A percentile compares a stretch with the other conserved stretches of the same genome.
Evolutionary conservation across 2,329 filamentous ascomycete species (phyloP).

Genomic region (Aspergillus pseudoterreus): DNA sequence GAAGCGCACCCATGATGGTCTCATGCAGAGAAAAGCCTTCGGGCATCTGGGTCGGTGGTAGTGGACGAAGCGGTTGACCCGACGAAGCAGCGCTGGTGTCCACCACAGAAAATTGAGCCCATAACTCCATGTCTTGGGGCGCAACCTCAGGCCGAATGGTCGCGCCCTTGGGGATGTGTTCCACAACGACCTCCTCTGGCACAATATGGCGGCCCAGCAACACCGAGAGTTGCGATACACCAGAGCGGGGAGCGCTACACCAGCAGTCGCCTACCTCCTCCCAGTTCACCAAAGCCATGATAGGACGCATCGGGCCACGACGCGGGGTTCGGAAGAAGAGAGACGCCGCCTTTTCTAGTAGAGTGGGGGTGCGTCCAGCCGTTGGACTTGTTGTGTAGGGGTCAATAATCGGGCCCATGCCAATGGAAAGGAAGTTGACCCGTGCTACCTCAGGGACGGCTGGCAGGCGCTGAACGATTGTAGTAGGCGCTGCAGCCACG

Average conservation of each 20-base stretch:
- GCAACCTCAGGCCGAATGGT: constrained; percentile 59
- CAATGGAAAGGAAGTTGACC: constrained; percentile 70
- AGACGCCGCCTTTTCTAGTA: constrained; percentile 14
- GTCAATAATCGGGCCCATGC: constrained; percentile 65
- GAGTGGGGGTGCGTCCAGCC: constrained; percentile 29
- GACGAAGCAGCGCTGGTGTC: constrained; percentile 2
- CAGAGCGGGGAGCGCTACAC: constrained; percentile 60
- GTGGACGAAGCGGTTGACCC: not conserved
- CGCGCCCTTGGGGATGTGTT: constrained; percentile 63
- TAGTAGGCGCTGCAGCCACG: constrained; percentile 20
- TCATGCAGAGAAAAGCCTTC: constrained; percentile 23
- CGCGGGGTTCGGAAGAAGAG: constrained; percentile 6
- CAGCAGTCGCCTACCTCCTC: constrained; percentile 81
- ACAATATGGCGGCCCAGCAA: constrained; percentile 48
- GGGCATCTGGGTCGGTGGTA: not conserved
- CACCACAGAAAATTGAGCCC: constrained; percentile 55
- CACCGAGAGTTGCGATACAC: constrained; percentile 41
- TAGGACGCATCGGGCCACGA: constrained; percentile 36
- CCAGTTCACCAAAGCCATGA: constrained; percentile 66
- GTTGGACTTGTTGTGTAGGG: constrained; percentile 57
- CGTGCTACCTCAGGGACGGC: constrained; percentile 28
- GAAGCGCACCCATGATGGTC: constrained; percentile 30
- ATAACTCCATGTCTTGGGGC: constrained; percentile 67
- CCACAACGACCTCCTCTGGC: constrained; percentile 67
- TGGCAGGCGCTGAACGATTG: constrained; percentile 13